phyloP scores from a whole-genome alignment of 1,284 basidiomycete genomes.

The Ceratobasidium sp. region DNA sequence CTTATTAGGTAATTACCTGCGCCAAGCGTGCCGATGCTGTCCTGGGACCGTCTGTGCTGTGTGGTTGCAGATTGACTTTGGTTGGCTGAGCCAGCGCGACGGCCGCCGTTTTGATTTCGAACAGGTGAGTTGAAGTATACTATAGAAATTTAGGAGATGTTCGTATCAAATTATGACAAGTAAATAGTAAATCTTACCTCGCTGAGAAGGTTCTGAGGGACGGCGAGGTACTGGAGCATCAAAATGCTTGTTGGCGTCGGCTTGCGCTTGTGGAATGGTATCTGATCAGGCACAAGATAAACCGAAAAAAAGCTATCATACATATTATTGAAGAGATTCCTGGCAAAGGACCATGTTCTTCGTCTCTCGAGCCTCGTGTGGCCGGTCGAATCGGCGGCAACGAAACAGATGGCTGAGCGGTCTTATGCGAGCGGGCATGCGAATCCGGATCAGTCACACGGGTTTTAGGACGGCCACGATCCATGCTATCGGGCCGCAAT shows the following conservation, averaged over 20 bases:
- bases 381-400: constrained; percentile 31
- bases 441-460: constrained; percentile 19
- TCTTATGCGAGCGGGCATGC: constrained; percentile 9
- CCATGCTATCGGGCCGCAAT: not conserved
- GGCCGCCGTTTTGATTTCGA: constrained; percentile 13
- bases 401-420: constrained; percentile 6
- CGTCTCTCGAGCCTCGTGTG: constrained; percentile 17
- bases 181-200: constrained; percentile 1
- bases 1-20: constrained; percentile 41
- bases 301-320: not conserved
- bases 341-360: constrained; percentile 30
- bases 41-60: constrained; percentile 21
- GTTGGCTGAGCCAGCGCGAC: constrained; percentile 10
- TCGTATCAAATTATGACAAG: not conserved
- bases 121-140: constrained; percentile 2
- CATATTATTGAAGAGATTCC: constrained; percentile 29
- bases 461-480: constrained; percentile 34
- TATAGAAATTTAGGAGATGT: not conserved
- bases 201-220: constrained; percentile 13
- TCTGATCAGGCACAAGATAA: not conserved
- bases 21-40: constrained; percentile 29
- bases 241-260: constrained; percentile 7
- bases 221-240: constrained; percentile 8
- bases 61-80: constrained; percentile 20
- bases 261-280: not conserved